These are phyloP conservation scores for Phanerochaete carnosa DNA, from an alignment of 768 basidiomycete genomes.

Conservation along the genomic window DNA sequence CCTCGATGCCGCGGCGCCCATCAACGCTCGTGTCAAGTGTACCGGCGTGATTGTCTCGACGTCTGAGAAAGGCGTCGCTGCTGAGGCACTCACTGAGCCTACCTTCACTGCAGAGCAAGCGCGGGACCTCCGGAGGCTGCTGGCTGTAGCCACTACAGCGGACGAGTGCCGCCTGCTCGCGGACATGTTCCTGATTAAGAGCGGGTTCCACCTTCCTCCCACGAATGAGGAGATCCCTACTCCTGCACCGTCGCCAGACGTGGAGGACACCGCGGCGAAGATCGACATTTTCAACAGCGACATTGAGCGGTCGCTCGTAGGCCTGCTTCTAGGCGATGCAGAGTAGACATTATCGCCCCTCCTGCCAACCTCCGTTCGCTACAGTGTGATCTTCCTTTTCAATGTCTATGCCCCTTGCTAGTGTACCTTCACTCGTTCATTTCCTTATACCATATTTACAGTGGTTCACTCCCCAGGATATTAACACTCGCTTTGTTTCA, in stretches of 20 bases:
- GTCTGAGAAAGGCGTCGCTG: slow-evolving; percentile 14
- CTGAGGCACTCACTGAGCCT: slow-evolving; percentile 16
- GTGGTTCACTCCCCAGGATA: neutral
- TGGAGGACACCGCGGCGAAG: slow-evolving; percentile 5
- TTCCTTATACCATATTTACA: neutral
- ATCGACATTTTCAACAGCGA: slow-evolving; percentile 5
- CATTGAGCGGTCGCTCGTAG: slow-evolving; percentile 11
- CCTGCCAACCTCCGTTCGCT: neutral
- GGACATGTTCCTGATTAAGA: slow-evolving; percentile 67
- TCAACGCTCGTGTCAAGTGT: neutral
- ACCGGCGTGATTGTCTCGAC: neutral
- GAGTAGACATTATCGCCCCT: neutral
- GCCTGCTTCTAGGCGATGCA: neutral
- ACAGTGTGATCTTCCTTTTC: neutral
- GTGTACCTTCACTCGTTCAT: neutral
- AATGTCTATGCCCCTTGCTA: neutral
- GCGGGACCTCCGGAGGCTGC: slow-evolving; percentile 62
- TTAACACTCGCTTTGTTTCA: neutral
- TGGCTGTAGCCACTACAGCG: slow-evolving; percentile 66
- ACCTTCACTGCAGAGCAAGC: slow-evolving; percentile 44
- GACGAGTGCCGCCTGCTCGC: slow-evolving; percentile 85
- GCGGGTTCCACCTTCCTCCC: slow-evolving; percentile 7
- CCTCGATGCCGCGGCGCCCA: neutral
- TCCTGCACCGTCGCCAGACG: neutral
- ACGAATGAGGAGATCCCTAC: neutral